Base-by-base conservation (phyloP, 1,284 basidiomycete species). In the Leccinum pachyderme region DNA sequence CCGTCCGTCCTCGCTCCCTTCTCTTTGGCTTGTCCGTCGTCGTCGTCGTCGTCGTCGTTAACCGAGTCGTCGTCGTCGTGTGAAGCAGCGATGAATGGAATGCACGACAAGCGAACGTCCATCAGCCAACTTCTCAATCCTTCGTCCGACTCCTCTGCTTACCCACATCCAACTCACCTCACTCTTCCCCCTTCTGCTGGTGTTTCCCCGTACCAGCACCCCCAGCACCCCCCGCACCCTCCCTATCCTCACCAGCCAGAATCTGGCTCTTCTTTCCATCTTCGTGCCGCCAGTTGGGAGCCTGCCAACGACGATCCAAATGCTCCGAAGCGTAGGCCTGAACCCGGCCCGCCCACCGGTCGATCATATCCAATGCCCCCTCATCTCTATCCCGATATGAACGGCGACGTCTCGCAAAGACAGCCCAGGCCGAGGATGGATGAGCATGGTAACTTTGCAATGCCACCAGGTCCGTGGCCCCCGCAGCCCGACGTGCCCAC, bases 91-190 rank as follows among this genome's bases (percentile, higher is more conserved):
- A 80, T 79, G 77, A 77, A 79, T 57, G 68, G 67, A 60, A 65
- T 79, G 58, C 77, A 80, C 53, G 78, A 81, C 64, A 81, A 79
- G 63, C 77, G 79, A 44, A 81, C 79, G 9, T 80, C 79, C 52
- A 80, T 81, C 66, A 75, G 72, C 61, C 75, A 81, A 57, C 75
- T 80, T n/a, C 77, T 80, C 63, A 80, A 80, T 58, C 77, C 77
- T 25, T 72, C 72, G 48, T 65, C 68, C 51, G 64, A 63, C 54
- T 70, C 67, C 33, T 71, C 69, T 58, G 63, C 67, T 7, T 73
- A 69, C 56, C 53, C 66, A 52, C 65, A 65, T 63, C 52, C 68
- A 43, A 15, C 61, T 15, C 72, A 72, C 56, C 63, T 73, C 33
- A 48, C 12, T 48, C 62, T 68, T 46, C 11, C 69, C 4, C 47